Evolutionary conservation across 2,329 filamentous ascomycete genomes (phyloP), one percentile per base, ranked within the genome.

Genomic region (Pseudogymnoascus sp.): DNA sequence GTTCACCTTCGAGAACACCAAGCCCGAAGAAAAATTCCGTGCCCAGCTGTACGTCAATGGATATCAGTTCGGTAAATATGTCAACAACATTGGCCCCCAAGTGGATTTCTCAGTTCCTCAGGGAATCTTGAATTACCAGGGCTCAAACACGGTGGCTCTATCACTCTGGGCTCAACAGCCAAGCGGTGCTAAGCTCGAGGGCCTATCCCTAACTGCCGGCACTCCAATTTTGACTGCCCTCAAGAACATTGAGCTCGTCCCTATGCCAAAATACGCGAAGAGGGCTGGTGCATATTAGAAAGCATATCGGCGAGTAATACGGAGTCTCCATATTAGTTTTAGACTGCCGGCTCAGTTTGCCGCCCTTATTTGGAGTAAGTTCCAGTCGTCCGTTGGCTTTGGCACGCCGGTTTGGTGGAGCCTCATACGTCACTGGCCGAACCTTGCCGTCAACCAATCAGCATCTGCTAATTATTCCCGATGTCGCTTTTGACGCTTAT

Each of bases 81-180:
- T 84, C 33, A 85, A 83, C 70, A 87, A 90, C 65, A 79, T 91
- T n/a, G 89, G 89, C 0, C 88, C 89, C 1, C 88, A 92, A 76
- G 85, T 81, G 0, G 78, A 73, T 35, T 92, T 86, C 71, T 88
- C 86, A 1, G 88, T 91, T 0, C 88, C 88, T 0, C 82, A 90
- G 74, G 87, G 87, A 3, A 78, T 91, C 19, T 76, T 89, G 63
- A 82, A 91, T 70, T 88, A 91, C 72, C 77, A 78, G 2, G 88
- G 88, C 0, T 81, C 77, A 35, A 92, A 92, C 68, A 88, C 82
- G 71, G 70, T 91, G 10, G 87, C 82, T 0, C 67, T 92, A 2
- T 84, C 80, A 13, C 71, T 92, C 19, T 92, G 88, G 88, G 82
- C 84, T 0, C 75, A 88, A 62, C 44, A 63, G 23, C 38, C 42